Evolutionary conservation across 2,329 filamentous ascomycete species (phyloP).

Genomic region (Sordariomycetes sp.): DNA sequence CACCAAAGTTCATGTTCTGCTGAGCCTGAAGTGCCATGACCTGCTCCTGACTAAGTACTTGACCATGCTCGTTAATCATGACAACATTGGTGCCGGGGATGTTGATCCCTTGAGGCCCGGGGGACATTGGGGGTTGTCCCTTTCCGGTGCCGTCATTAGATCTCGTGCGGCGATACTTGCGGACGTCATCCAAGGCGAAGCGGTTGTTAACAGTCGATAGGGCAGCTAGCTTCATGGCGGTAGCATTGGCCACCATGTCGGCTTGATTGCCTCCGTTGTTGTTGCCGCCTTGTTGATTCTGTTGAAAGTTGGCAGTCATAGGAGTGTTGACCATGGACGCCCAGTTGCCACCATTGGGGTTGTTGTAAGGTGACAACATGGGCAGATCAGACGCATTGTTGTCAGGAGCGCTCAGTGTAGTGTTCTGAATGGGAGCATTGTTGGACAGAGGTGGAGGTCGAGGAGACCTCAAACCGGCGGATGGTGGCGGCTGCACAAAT

Average conservation of each 20-base stretch:
- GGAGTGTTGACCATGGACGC: slow-evolving; percentile 98
- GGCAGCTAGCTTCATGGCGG: slow-evolving; percentile 96
- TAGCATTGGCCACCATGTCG: slow-evolving; percentile 97
- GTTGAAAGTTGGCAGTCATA: slow-evolving; percentile 78
- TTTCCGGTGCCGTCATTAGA: slow-evolving; percentile 71
- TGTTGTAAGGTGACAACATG: slow-evolving; percentile 74
- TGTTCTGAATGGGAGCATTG: slow-evolving; percentile 69
- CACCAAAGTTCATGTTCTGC: slow-evolving; percentile 48
- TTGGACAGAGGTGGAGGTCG: slow-evolving; percentile 59
- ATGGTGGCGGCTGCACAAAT: slow-evolving; percentile 74
- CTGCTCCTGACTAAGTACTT: slow-evolving; percentile 78
- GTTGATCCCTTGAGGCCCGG: slow-evolving; percentile 51
- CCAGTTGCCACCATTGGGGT: slow-evolving; percentile 85
- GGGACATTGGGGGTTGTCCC: slow-evolving; percentile 51
- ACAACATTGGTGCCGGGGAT: slow-evolving; percentile 71
- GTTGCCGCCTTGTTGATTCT: slow-evolving; percentile 33
- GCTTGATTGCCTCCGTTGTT: slow-evolving; percentile 59
- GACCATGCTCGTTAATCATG: slow-evolving; percentile 91
- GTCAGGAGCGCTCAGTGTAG: slow-evolving; percentile 65
- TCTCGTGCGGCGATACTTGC: slow-evolving; percentile 86
- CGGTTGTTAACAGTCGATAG: slow-evolving; percentile 97
- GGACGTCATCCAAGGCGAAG: slow-evolving; percentile 91
- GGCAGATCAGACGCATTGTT: slow-evolving; percentile 64
- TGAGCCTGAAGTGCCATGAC: slow-evolving; percentile 72
- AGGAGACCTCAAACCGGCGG: slow-evolving; percentile 69